phyloP scores from a whole-genome alignment of 306 rosid genomes.

The Dryas drummondii region DNA sequence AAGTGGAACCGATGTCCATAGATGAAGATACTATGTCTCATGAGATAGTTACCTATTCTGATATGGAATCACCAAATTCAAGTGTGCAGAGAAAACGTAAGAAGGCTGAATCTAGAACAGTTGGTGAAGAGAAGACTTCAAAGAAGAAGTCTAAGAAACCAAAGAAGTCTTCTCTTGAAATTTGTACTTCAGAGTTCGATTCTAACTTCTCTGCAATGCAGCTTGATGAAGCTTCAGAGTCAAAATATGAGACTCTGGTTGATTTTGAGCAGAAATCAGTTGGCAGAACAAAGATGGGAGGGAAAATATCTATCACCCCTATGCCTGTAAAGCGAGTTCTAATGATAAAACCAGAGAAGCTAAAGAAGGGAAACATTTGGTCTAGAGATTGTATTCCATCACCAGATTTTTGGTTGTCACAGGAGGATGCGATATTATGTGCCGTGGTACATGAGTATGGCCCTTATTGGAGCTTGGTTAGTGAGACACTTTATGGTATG shows the following conservation, averaged over 20 bases:
- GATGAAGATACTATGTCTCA: slow-evolving; percentile 55
- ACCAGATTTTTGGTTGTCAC: slow-evolving; percentile 87
- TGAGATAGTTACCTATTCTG: slow-evolving; percentile 40
- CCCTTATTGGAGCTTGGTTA: slow-evolving; percentile 85
- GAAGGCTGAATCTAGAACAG: slow-evolving; percentile 44
- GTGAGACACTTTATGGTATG: slow-evolving; percentile 76
- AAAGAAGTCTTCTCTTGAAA: slow-evolving; percentile 58
- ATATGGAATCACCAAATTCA: slow-evolving; percentile 53
- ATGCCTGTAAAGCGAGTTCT: slow-evolving; percentile 84
- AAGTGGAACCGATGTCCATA: slow-evolving; percentile 52
- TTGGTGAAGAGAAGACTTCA: slow-evolving; percentile 50
- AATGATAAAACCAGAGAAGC: slow-evolving; percentile 79
- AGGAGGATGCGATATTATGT: slow-evolving; percentile 91
- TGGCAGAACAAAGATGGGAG: slow-evolving; percentile 81
- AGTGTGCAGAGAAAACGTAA: slow-evolving; percentile 68
- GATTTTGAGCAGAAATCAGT: slow-evolving; percentile 65
- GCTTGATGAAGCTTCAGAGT: slow-evolving; percentile 53
- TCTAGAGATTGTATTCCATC: slow-evolving; percentile 84
- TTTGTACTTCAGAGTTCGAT: slow-evolving; percentile 59
- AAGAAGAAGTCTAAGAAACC: slow-evolving; percentile 76
- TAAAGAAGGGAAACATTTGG: slow-evolving; percentile 81
- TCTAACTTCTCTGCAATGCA: slow-evolving; percentile 51
- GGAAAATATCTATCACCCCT: slow-evolving; percentile 80
- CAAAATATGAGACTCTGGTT: slow-evolving; percentile 49
- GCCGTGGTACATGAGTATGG: slow-evolving; percentile 95